phyloP scores from a whole-genome alignment of 164 flowering plant species.

The Platanus orientalis region DNA sequence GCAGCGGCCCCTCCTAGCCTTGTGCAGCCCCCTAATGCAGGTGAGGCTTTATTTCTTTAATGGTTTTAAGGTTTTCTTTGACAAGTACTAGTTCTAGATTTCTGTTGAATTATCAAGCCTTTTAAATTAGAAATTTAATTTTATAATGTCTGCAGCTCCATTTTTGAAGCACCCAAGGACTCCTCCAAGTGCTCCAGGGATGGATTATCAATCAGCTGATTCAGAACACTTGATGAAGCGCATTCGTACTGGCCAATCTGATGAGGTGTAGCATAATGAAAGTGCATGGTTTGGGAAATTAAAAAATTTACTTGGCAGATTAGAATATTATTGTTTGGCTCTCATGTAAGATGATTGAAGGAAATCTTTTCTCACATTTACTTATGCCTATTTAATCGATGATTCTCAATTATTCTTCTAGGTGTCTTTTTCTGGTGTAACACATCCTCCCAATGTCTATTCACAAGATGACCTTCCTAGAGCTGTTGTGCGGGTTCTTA shows the following conservation, averaged over 20 bases:
- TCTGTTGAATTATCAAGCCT: neutral
- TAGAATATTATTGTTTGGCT: neutral
- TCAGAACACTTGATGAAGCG: slow-evolving; percentile 74
- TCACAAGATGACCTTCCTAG: slow-evolving; percentile 78
- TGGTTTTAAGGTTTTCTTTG: too few relatives aligned
- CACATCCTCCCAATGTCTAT: slow-evolving; percentile 48
- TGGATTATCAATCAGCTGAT: slow-evolving; percentile 71
- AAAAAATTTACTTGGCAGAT: too few relatives aligned
- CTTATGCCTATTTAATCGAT: neutral
- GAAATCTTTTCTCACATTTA: neutral
- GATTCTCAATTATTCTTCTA: slow-evolving; percentile 8
- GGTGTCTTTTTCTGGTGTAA: slow-evolving; percentile 60
- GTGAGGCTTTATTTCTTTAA: slow-evolving; percentile 16
- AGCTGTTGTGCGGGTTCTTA: slow-evolving; percentile 47
- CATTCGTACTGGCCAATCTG: slow-evolving; percentile 56
- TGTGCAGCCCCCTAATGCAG: slow-evolving; percentile 51
- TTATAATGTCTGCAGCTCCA: slow-evolving; percentile 33
- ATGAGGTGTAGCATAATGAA: slow-evolving; percentile 42
- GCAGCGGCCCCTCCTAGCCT: slow-evolving; percentile 50
- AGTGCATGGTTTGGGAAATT: too few relatives aligned
- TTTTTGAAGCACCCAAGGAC: slow-evolving; percentile 68
- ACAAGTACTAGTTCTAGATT: too few relatives aligned
- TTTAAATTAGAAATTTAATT: neutral
- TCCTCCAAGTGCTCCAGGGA: slow-evolving; percentile 50
- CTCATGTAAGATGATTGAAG: neutral